These are phyloP conservation scores for Eimeria brunetti DNA, from an alignment of 169 alveolate species.

Conservation along the genomic window DNA sequence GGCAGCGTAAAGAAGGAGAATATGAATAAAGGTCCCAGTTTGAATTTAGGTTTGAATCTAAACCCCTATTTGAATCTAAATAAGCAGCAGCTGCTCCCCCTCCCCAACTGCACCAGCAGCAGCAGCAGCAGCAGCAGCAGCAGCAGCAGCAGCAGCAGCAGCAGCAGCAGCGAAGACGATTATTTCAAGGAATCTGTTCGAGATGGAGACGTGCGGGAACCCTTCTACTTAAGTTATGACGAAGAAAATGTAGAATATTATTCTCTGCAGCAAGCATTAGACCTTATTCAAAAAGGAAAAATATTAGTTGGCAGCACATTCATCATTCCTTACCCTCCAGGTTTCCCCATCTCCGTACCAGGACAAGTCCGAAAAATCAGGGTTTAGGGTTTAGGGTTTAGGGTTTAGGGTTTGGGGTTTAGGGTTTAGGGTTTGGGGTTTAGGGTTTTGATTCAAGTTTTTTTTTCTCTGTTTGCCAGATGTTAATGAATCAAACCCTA, in stretches of 20 bases:
- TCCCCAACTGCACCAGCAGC: not conserved
- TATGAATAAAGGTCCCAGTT: no score
- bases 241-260: conserved; percentile 82
- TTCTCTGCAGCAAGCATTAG: conserved; percentile 71
- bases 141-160: not conserved
- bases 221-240: conserved; percentile 84
- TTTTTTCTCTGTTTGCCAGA: no score
- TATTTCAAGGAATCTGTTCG: conserved; percentile 20
- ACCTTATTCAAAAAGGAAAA: conserved; percentile 45
- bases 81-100: not conserved
- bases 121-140: no score
- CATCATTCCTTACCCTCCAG: conserved; percentile 86
- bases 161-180: not conserved
- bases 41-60: no score
- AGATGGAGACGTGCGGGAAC: conserved; percentile 84
- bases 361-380: conserved; percentile 71
- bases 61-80: no score
- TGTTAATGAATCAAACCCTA: no score
- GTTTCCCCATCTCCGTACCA: conserved; percentile 85
- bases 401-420: no score
- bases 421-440: no score
- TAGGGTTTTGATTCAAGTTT: no score
- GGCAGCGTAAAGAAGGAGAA: no score
- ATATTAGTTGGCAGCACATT: conserved; percentile 83
- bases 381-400: no score